Percentiles rank a stretch among this genome's conserved stretches.
Conservation (phyloP, 176 grass and related monocot genomes). For the Oryza glaberrima region DNA sequence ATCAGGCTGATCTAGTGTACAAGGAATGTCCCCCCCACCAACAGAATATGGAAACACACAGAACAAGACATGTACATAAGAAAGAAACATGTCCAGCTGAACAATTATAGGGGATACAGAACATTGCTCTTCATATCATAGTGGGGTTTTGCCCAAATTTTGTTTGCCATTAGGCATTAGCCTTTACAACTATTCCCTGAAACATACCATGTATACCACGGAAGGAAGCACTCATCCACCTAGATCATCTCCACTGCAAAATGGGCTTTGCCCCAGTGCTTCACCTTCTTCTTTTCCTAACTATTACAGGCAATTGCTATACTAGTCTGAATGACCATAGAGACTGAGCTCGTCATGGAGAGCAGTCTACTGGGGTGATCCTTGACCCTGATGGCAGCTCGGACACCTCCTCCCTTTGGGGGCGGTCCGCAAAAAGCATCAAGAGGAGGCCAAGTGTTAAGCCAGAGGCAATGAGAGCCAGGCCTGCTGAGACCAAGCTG, state of each 20-base stretch:
- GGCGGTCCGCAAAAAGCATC: constrained; percentile 81
- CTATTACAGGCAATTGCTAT: constrained; percentile 28
- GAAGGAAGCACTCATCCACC: constrained; percentile 23
- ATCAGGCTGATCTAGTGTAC: too few relatives aligned
- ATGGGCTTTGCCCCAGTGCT: constrained; percentile 42
- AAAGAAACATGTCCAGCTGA: not conserved
- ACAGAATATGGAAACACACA: not conserved
- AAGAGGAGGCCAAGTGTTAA: constrained; percentile 62
- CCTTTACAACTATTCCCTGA: constrained; percentile 8
- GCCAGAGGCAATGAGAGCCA: constrained; percentile 57
- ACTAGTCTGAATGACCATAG: constrained; percentile 31
- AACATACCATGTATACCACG: constrained; percentile 4
- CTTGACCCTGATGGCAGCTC: constrained; percentile 40
- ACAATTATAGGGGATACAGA: not conserved
- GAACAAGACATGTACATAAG: not conserved
- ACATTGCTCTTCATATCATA: not conserved
- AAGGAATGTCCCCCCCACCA: not conserved
- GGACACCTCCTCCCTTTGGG: constrained; percentile 82
- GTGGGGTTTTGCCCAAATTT: constrained; percentile 2
- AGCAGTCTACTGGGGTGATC: constrained; percentile 44
- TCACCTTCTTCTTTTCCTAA: constrained; percentile 12
- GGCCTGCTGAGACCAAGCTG: constrained; percentile 51
- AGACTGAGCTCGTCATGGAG: constrained; percentile 22
- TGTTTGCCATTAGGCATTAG: not conserved
- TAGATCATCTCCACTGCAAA: constrained; percentile 37